Evolutionary conservation across 129 eudicot genomes (phyloP).

Genomic region (Tagetes erecta): DNA sequence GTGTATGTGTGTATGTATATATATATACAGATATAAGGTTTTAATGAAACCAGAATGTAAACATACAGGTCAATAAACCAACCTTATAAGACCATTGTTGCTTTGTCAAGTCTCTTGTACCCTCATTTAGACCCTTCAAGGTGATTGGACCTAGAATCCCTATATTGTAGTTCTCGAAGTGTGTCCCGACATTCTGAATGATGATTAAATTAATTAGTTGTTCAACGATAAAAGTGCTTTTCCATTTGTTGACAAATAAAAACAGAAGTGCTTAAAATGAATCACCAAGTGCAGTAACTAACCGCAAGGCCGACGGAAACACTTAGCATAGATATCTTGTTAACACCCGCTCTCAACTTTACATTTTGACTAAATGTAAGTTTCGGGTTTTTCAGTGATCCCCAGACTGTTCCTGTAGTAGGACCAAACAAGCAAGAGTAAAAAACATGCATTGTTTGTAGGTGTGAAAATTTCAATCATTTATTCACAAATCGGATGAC

Average conservation of each 20-base stretch:
- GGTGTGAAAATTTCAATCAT: neutral
- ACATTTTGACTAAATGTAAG: constrained; percentile 54
- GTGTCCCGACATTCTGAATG: too few species aligned
- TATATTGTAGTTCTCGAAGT: too few species aligned
- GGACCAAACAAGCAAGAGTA: constrained; percentile 14
- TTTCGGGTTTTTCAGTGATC: constrained; percentile 60
- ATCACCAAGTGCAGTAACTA: constrained; percentile 29
- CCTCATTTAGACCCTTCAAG: too few species aligned
- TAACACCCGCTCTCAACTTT: constrained; percentile 61
- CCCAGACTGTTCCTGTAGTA: constrained; percentile 62
- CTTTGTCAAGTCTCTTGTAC: constrained; percentile 75
- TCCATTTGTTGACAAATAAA: too few species aligned
- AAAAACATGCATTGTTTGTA: constrained; percentile 15
- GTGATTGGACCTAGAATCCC: too few species aligned
- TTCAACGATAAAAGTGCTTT: too few species aligned
- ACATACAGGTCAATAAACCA: constrained; percentile 11
- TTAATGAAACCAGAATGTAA: neutral
- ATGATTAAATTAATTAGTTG: too few species aligned
- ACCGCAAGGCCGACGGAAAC: constrained; percentile 82
- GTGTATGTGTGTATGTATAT: too few species aligned
- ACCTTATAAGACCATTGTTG: constrained; percentile 91
- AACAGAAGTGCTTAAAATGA: neutral
- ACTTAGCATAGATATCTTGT: constrained; percentile 81
- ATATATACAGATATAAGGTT: neutral
- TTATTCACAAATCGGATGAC: neutral